Conservation (phyloP, 2,329 filamentous ascomycete species). For the Sclerotinia glacialis region DNA sequence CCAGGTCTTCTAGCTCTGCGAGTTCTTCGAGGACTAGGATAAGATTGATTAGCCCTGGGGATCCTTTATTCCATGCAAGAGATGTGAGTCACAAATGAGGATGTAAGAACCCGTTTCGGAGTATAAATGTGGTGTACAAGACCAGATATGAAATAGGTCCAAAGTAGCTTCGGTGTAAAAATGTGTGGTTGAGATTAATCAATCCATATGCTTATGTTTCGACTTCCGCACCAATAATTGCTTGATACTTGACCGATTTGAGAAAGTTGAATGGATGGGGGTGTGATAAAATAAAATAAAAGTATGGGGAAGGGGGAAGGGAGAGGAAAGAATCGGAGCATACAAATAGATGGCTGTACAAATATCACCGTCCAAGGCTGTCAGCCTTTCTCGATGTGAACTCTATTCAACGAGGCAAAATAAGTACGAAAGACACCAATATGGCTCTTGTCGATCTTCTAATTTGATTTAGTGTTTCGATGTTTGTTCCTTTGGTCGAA, state of each 20-base stretch:
- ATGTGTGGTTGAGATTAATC: slow-evolving; percentile 1
- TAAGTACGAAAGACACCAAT: not conserved
- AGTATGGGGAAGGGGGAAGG: slow-evolving; percentile 3
- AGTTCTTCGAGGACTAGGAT: slow-evolving; percentile 30
- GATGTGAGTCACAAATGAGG: slow-evolving; percentile 35
- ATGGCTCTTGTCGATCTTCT: not conserved
- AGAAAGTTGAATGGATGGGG: not conserved
- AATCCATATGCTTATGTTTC: not conserved
- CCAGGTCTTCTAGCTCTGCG: slow-evolving; percentile 26
- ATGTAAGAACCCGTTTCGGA: slow-evolving; percentile 13
- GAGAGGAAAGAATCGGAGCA: not conserved
- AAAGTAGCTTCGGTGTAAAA: slow-evolving; percentile 15
- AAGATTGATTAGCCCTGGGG: slow-evolving; percentile 31
- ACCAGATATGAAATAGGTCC: slow-evolving; percentile 6
- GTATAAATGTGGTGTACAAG: not conserved
- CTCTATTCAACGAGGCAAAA: not conserved
- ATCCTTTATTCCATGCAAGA: slow-evolving; percentile 33
- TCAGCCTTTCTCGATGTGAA: not conserved
- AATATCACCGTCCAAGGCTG: slow-evolving; percentile 8
- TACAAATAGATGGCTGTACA: not conserved
- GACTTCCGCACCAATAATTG: slow-evolving; percentile 7
- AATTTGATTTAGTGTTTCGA: not conserved
- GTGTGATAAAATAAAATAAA: not conserved
- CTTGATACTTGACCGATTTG: not conserved
- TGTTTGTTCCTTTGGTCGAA: not conserved